Evolutionary conservation across 2,329 filamentous ascomycete species (phyloP).

Genomic region (Xylaria sp.): DNA sequence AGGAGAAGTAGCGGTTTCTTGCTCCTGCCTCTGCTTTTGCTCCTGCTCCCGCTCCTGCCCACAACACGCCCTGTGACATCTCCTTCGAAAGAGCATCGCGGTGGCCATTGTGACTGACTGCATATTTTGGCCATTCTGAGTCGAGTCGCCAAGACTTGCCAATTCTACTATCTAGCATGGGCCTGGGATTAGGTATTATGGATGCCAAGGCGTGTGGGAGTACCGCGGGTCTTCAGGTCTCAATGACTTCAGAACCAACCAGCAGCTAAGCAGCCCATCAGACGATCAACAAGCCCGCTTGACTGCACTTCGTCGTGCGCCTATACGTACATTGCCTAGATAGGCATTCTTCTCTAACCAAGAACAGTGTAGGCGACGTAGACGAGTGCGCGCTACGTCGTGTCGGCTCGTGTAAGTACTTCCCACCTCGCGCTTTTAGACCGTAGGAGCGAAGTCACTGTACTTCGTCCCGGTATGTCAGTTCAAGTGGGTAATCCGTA

Average conservation of each 20-base stretch:
- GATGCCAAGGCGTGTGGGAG: constrained; percentile 15
- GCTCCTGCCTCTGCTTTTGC: background rate
- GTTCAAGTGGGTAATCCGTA: background rate
- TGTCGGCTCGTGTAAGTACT: background rate
- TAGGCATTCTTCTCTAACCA: background rate
- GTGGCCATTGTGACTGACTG: background rate
- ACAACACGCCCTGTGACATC: background rate
- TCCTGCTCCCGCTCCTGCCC: constrained; percentile 4
- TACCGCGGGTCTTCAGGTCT: constrained; percentile 11
- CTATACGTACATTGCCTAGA: background rate
- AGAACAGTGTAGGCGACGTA: background rate
- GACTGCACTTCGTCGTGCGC: background rate
- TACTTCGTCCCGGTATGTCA: background rate
- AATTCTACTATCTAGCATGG: constrained; percentile 20
- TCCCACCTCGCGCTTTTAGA: background rate
- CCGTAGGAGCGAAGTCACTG: background rate
- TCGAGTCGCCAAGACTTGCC: constrained; percentile 30
- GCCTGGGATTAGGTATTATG: constrained; percentile 11
- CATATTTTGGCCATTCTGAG: constrained; percentile 13
- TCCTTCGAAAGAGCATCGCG: constrained; percentile 4
- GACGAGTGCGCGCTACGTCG: background rate
- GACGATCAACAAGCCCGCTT: background rate
- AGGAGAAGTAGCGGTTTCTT: no score
- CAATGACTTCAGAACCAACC: constrained; percentile 2
- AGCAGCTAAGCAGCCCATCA: background rate